Evolutionary conservation across 2,329 filamentous ascomycete species (phyloP), one percentile per base, ranked within the genome.

Genomic region (Arthrinium puccinioides): DNA sequence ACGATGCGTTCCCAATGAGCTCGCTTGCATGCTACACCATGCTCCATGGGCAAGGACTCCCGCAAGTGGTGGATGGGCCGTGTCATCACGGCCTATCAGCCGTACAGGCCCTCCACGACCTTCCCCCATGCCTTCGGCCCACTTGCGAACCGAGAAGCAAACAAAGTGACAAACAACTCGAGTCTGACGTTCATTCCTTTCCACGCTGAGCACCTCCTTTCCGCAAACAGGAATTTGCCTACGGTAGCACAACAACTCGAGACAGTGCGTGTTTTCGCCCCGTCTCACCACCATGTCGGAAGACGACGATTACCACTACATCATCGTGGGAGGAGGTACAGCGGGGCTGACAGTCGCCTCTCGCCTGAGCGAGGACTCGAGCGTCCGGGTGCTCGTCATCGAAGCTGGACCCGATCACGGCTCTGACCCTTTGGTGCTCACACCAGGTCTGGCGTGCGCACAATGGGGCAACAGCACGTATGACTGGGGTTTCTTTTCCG

Each of bases 321-420:
- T 71, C 41, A 55, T 72, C 34, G 64, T 69, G n/a, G 67, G 69
- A 21, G 68, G 67, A n/a, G 68, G 69, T 13, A 70, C 67, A 3
- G 61, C 67, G 16, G 68, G 69, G n/a, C 62, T 69, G 37, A 61
- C 66, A 2, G 57, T 70, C 39, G 69, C 67, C 13, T 58, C 57
- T 37, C 61, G 67, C 26, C 56, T 71, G 11, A 57, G 50, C 21
- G 61, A 65, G 41, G 53, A 62, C 40, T 47, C 50, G 21, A 30
- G 56, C 25, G 49, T 59, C 21, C 48, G 49, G 6, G 59, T 69
- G 13, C 46, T 64, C 7, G 57, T 67, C 6, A 45, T 66, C n/a
- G 62, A 67, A 40, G 62, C 62, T 15, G 63, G 62, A 10, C 47
- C 46, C 9, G 55, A 62, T 34, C 53, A 51, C 15, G 47, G 47